A percentile compares a stretch with the other conserved stretches of the same genome.
phyloP scores from a whole-genome alignment of 495 filamentous ascomycete species.

The Copromyces sp. region DNA sequence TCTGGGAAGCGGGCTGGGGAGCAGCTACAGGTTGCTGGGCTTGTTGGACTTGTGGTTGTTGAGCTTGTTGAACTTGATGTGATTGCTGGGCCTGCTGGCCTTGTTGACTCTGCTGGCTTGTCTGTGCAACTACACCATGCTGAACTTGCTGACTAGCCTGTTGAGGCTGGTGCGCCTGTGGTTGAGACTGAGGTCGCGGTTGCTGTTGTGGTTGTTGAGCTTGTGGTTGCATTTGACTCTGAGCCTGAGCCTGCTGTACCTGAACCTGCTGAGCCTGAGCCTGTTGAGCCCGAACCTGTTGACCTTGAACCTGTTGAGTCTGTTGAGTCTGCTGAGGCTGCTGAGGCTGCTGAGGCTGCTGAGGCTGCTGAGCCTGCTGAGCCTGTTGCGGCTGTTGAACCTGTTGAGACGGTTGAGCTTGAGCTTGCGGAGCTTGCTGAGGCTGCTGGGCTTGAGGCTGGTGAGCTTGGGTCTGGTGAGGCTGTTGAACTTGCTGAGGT shows the following conservation, averaged over 20 bases:
- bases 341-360: not conserved
- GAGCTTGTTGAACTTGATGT: slow-evolving; percentile 9
- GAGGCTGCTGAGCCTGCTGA: not conserved
- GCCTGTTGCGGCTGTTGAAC: not conserved
- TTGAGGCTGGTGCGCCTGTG: slow-evolving; percentile 8
- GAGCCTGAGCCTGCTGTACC: not conserved
- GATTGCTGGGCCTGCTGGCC: slow-evolving; percentile 4
- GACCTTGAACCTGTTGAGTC: not conserved
- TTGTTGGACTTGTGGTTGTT: slow-evolving; percentile 12
- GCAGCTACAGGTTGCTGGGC: slow-evolving; percentile 9
- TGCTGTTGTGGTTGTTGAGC: not conserved
- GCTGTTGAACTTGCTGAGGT: not conserved
- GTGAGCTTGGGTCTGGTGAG: not conserved
- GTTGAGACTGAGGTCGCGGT: not conserved
- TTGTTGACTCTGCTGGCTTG: not conserved
- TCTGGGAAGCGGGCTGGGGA: not conserved
- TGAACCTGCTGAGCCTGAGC: slow-evolving; percentile 9
- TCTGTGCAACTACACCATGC: not conserved
- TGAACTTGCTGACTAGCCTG: slow-evolving; percentile 11
- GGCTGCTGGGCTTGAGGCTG: slow-evolving; percentile 3
- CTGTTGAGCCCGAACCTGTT: not conserved
- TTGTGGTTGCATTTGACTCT: not conserved
- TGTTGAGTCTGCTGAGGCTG: not conserved
- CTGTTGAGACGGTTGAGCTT: not conserved
- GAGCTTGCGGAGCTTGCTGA: not conserved